Percentiles rank a stretch among this genome's conserved stretches.
Conservation (phyloP, 164 flowering plant species). For the Aristolochia fimbriata region DNA sequence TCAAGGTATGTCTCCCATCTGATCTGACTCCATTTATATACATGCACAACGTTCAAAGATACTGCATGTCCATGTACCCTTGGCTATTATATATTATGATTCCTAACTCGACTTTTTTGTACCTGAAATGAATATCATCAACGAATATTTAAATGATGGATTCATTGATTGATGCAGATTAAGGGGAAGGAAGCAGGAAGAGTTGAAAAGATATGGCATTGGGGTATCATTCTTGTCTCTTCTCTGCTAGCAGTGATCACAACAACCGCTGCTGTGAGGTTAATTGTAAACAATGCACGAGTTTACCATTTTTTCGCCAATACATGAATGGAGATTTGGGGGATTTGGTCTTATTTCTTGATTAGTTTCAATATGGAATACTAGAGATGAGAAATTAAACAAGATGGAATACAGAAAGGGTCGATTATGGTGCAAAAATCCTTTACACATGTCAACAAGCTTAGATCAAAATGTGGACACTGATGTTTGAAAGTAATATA, state of each 20-base stretch:
- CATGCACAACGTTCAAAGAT: no score
- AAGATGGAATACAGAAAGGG: no score
- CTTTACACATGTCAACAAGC: no score
- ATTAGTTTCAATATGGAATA: no score
- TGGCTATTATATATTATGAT: no score
- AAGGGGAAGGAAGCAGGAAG: constrained; percentile 8
- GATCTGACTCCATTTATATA: background rate
- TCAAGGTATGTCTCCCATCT: constrained; percentile 23
- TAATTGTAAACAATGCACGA: constrained; percentile 7
- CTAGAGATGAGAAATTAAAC: no score
- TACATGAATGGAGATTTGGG: background rate
- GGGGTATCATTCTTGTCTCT: constrained; percentile 8
- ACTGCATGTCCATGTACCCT: no score
- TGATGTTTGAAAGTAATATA: no score
- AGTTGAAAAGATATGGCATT: constrained; percentile 8
- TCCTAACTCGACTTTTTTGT: no score
- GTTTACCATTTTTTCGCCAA: constrained; percentile 10
- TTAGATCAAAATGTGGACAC: no score
- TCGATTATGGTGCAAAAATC: no score
- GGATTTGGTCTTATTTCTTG: background rate
- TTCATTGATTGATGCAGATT: constrained; percentile 3
- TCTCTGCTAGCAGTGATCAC: constrained; percentile 9
- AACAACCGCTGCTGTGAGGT: constrained; percentile 7
- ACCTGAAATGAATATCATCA: background rate
- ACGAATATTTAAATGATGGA: background rate